These are phyloP conservation scores for Haplosporangium sp. DNA, from an alignment of 371 early-diverging fungal species.

Conservation along the genomic window DNA sequence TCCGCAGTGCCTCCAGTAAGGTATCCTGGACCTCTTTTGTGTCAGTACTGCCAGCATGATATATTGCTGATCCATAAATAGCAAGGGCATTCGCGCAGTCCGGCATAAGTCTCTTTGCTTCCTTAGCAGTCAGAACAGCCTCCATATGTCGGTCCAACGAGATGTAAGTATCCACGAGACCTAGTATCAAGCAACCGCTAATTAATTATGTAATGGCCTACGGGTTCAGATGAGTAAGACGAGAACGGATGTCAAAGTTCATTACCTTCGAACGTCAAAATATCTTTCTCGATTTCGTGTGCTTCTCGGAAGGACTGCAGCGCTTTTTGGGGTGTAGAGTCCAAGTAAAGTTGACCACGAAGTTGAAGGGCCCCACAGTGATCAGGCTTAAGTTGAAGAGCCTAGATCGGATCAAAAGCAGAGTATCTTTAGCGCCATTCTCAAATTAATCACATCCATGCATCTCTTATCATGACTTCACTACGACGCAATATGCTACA, in stretches of 20 bases:
- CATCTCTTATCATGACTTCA: neutral
- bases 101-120: slow-evolving; percentile 25
- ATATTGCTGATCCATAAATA: slow-evolving; percentile 27
- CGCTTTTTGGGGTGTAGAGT: slow-evolving; percentile 13
- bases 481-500: neutral
- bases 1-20: slow-evolving; percentile 20
- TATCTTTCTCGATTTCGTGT: slow-evolving; percentile 20
- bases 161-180: slow-evolving; percentile 28
- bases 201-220: too few relatives aligned
- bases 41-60: slow-evolving; percentile 13
- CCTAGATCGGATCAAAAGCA: slow-evolving; percentile 6
- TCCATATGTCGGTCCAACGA: slow-evolving; percentile 22
- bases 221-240: too few relatives aligned
- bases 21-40: slow-evolving; percentile 14
- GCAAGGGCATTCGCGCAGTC: slow-evolving; percentile 34
- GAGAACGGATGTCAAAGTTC: too few relatives aligned
- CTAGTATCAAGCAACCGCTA: neutral
- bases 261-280: slow-evolving; percentile 35
- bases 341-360: slow-evolving; percentile 20
- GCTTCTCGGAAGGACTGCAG: slow-evolving; percentile 26
- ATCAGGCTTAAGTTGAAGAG: slow-evolving; percentile 18
- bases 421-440: neutral
- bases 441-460: neutral
- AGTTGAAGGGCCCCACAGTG: slow-evolving; percentile 41
- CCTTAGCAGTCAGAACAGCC: slow-evolving; percentile 19